phyloP scores from a whole-genome alignment of 2,329 filamentous ascomycete species.

The Pestalotiopsis sp. region DNA sequence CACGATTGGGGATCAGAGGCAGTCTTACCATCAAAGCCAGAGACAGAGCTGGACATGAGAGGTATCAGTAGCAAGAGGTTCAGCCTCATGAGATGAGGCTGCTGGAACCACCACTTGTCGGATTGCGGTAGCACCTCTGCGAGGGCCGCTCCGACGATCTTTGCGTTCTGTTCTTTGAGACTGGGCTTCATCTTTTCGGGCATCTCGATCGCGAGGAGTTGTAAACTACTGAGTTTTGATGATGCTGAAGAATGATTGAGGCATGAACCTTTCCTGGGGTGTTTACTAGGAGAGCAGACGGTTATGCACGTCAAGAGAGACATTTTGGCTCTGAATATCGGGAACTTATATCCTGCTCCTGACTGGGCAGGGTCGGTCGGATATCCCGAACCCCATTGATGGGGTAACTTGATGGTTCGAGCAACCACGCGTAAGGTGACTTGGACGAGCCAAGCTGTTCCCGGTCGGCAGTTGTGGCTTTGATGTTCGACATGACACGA shows the following conservation, averaged over 20 bases:
- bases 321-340: neutral
- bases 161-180: conserved; percentile 4
- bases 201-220: neutral
- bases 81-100: conserved; percentile 44
- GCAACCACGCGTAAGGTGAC: neutral
- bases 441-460: neutral
- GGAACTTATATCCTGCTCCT: neutral
- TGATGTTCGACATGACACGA: neutral
- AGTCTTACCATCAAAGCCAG: conserved; percentile 41
- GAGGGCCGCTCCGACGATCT: conserved; percentile 31
- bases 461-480: neutral
- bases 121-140: conserved; percentile 40
- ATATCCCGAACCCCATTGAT: neutral
- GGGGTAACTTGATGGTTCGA: neutral
- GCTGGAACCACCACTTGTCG: conserved; percentile 44
- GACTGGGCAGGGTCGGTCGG: neutral
- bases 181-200: neutral
- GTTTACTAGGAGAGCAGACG: neutral
- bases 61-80: conserved; percentile 48
- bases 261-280: neutral
- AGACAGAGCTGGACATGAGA: conserved; percentile 39
- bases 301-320: neutral
- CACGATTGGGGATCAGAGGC: neutral
- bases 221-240: neutral
- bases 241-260: neutral